Conservation (phyloP, 495 filamentous ascomycete genomes). For the Daldinia vernicosa region DNA sequence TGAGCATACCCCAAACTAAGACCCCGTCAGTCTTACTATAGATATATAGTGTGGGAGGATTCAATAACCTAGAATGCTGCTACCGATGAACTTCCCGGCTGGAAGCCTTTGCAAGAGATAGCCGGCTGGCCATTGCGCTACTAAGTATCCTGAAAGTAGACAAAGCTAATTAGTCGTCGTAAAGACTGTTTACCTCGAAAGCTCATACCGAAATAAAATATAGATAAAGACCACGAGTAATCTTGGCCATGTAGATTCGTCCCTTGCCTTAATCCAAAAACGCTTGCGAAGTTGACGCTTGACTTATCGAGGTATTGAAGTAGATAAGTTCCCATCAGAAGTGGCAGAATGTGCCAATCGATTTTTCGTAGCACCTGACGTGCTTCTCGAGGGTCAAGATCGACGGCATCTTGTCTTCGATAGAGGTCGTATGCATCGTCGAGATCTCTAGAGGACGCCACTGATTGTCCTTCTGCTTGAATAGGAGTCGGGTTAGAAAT, state of each 20-base stretch:
- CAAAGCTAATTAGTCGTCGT: not conserved
- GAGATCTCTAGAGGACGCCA: slow-evolving; percentile 47
- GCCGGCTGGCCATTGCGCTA: slow-evolving; percentile 63
- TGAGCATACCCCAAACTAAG: slow-evolving; percentile 52
- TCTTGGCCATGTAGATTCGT: slow-evolving; percentile 63
- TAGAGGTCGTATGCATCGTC: slow-evolving; percentile 60
- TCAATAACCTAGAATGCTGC: slow-evolving; percentile 45
- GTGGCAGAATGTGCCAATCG: slow-evolving; percentile 62
- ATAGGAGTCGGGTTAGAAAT: not conserved
- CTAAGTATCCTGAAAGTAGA: slow-evolving; percentile 48
- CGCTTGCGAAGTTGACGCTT: slow-evolving; percentile 67
- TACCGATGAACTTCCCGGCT: slow-evolving; percentile 60
- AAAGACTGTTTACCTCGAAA: not conserved
- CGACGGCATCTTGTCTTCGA: slow-evolving; percentile 48
- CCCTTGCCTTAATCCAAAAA: slow-evolving; percentile 63
- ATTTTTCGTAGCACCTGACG: slow-evolving; percentile 63
- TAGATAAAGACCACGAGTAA: slow-evolving; percentile 66
- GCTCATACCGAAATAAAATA: slow-evolving; percentile 63
- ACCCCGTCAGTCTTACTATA: slow-evolving; percentile 2
- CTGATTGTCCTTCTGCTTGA: slow-evolving; percentile 1
- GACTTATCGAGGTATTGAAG: slow-evolving; percentile 69
- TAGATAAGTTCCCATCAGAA: slow-evolving; percentile 65
- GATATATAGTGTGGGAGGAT: not conserved
- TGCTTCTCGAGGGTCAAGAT: slow-evolving; percentile 56
- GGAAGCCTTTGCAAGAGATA: slow-evolving; percentile 63